Evolutionary conservation across 2,329 filamentous ascomycete genomes (phyloP), one percentile per base, ranked within the genome.

Genomic region (Ceratocystiopsis sp.): DNA sequence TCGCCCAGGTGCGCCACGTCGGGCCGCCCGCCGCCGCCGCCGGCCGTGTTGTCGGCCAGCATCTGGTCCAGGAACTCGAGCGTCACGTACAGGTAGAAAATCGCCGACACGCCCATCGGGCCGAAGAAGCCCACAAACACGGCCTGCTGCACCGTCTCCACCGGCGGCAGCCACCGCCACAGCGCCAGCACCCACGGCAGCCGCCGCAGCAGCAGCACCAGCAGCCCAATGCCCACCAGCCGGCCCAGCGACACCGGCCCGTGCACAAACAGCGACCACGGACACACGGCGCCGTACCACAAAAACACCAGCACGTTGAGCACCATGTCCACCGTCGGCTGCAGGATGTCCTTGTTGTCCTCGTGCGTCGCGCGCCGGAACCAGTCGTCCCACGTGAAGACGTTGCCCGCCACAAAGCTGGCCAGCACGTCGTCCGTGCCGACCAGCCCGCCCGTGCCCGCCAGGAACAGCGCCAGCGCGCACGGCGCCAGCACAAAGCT

Each of bases 311-410:
- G 68, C 4, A 93, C 75, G 55, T 95, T 95, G 45, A 95, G 77
- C 2, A 95, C 68, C 85, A 94, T 93, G 57, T 95, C 86, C 38
- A 95, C 82, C 0, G 86, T 94, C 0, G 86, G 86, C 56, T 95
- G 86, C n/a, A 95, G 70, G 2, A 83, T 87, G 54, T 95, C 89
- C 51, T 94, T 86, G 2, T 83, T 87, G 54, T 95, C 89, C 51
- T 94, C 87, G 52, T 80, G 65, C 0, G 87, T 95, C 58, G 93
- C 83, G 1, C 89, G 65, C 0, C 87, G 80, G 60, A 94, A 95
- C 85, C 84, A 93, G 60, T 93, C 85, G 56, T 93, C 86, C 77
- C 84, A 89, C 0, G 84, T 93, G 51, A 95, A 93, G 1, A 74
- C 75, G 54, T 93, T 94, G 2, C 87, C 87, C 2, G 87, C 87